Conservation (phyloP, 148 eudicot genomes). For the Amaranthus hypochondriacus region DNA sequence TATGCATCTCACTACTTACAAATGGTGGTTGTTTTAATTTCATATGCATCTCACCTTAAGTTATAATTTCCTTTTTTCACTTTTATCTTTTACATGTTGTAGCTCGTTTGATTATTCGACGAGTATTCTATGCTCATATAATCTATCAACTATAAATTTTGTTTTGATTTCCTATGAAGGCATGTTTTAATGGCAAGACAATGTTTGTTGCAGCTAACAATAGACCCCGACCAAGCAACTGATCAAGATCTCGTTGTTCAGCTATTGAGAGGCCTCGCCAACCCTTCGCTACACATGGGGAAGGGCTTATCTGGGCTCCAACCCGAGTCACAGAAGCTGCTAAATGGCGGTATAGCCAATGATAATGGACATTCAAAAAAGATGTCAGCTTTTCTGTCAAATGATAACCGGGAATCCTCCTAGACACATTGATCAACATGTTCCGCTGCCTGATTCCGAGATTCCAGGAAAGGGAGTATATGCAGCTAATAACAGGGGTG, state of each 20-base stretch:
- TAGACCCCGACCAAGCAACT: conserved; percentile 43
- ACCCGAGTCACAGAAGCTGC: conserved; percentile 48
- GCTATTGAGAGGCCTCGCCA: conserved; percentile 61
- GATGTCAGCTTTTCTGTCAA: conserved; percentile 28
- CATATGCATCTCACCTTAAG: neutral
- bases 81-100: neutral
- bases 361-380: conserved; percentile 30
- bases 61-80: neutral
- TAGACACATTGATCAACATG: conserved; percentile 19
- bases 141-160: neutral
- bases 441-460: conserved; percentile 23
- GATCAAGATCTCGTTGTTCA: conserved; percentile 59
- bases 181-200: neutral
- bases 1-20: conserved; percentile 10
- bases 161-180: neutral
- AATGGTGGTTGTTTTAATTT: neutral
- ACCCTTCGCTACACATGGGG: conserved; percentile 35
- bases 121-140: neutral
- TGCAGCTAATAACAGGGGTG: conserved; percentile 21
- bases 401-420: conserved; percentile 27
- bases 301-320: conserved; percentile 35
- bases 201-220: conserved; percentile 47
- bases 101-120: neutral
- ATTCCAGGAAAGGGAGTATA: conserved; percentile 24
- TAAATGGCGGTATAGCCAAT: conserved; percentile 33